These are phyloP conservation scores for Epichloe glyceriae DNA, from an alignment of 2,329 filamentous ascomycete genomes.

Conservation along the genomic window DNA sequence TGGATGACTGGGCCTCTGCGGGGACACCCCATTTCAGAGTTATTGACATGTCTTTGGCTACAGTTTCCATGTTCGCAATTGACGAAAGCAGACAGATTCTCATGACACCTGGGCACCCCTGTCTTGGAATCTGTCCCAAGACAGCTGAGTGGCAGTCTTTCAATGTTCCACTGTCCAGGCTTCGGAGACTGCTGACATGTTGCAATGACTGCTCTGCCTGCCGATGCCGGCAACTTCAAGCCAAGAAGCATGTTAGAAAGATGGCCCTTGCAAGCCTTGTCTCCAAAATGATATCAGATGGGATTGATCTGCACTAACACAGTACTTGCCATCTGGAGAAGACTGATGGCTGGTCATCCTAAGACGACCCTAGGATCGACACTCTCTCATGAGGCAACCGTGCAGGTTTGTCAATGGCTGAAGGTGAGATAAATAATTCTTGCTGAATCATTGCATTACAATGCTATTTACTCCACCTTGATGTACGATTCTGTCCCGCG, in stretches of 20 bases:
- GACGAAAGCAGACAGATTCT: too few species aligned
- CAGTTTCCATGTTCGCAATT: too few species aligned
- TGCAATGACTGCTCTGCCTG: background rate
- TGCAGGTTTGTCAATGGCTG: background rate
- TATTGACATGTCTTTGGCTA: too few species aligned
- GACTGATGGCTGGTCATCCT: background rate
- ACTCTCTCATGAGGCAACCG: background rate
- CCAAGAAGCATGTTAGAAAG: background rate
- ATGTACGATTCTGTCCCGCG: background rate
- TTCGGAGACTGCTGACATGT: background rate
- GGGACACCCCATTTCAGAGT: too few species aligned
- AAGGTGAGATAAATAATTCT: background rate
- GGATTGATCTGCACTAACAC: background rate
- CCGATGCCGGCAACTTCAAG: background rate
- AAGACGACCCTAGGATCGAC: background rate
- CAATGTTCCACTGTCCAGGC: background rate
- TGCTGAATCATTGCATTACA: background rate
- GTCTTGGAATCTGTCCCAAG: too few species aligned
- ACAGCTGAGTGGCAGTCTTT: too few species aligned
- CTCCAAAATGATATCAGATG: background rate
- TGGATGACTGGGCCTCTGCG: too few species aligned
- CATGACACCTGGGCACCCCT: too few species aligned
- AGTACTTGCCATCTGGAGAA: background rate
- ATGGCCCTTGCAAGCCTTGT: slow-evolving; percentile 1
- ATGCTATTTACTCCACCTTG: background rate